Base-by-base conservation (phyloP, 1,284 basidiomycete species). In the Kwoniella shivajii region DNA sequence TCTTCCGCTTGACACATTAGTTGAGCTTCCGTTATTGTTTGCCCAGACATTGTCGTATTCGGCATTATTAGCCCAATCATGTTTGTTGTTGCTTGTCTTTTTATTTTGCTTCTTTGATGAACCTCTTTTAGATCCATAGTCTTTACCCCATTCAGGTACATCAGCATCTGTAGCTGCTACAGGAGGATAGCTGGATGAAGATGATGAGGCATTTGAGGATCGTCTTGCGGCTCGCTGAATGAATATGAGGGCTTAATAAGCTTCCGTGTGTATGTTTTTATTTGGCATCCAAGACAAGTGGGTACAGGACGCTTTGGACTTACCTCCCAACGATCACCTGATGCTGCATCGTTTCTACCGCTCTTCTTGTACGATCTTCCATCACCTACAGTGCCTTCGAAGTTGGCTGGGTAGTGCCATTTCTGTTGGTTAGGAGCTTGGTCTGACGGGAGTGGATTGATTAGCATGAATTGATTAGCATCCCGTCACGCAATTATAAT, bases 321-420 rank as follows among this genome's bases (percentile, higher is more conserved):
- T 29, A 58, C 50, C 37, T 54, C 48, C 53, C 56, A 60, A 49
- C 73, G 60, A 57, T 76, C 72, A 29, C 68, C 68, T 29, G 59
- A 61, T 30, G 46, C 34, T 9, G 56, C 43, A 14, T 50, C 49
- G 24, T 49, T 54, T 39, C 58, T 49, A 44, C 61, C 62, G 7
- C 55, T 54, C 5, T 59, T 59, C 50, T 64, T 66, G 33, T 55
- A 52, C 5, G 62, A 64, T 47, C 66, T 57, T 26, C 66, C 67
- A 41, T 68, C 71, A 4, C 59, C 66, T 24, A 69, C 69, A 3
- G 74, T 61, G 30, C 77, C 78, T 56, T 78, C 77, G 59, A 79
- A 79, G 70, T 79, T 79, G 63, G 74, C 73, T 18, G 78, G 78
- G 63, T 79, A 79, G 57, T 78, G 75, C 75, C 77, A 78, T 43